These are phyloP conservation scores for Melaleuca alternifolia DNA, from an alignment of 345 rosid species.

Conservation along the genomic window DNA sequence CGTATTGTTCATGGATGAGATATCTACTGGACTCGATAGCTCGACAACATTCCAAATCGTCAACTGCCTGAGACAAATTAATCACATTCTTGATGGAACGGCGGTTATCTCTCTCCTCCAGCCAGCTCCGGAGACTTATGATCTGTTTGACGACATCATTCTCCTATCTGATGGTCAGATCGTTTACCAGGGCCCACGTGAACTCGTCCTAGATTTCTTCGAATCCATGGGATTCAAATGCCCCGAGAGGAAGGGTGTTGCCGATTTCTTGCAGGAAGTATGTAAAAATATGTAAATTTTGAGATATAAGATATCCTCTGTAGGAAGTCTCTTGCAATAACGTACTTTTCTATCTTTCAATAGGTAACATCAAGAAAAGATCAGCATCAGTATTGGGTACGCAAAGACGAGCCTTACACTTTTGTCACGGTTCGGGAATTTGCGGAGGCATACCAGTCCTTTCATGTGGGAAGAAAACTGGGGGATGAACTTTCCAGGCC, in stretches of 20 bases:
- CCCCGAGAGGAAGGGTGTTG: constrained; percentile 65
- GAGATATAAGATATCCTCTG: neutral
- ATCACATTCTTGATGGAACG: constrained; percentile 48
- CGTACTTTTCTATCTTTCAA: neutral
- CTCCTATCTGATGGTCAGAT: constrained; percentile 58
- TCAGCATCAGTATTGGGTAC: constrained; percentile 58
- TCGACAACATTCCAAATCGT: constrained; percentile 62
- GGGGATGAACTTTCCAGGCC: constrained; percentile 33
- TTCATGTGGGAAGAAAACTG: constrained; percentile 22
- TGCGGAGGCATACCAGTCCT: constrained; percentile 39
- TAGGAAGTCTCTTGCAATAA: neutral
- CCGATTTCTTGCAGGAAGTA: constrained; percentile 82
- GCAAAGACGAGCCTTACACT: constrained; percentile 31
- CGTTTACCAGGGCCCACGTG: constrained; percentile 61
- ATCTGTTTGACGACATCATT: constrained; percentile 64
- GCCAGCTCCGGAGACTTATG: constrained; percentile 75
- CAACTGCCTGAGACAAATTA: constrained; percentile 45
- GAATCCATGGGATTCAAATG: constrained; percentile 60
- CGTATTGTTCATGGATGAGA: constrained; percentile 69
- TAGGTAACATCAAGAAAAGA: constrained; percentile 74
- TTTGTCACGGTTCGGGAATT: constrained; percentile 41
- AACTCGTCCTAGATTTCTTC: constrained; percentile 43
- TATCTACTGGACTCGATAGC: constrained; percentile 73
- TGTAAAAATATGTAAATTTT: neutral
- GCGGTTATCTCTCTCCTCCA: constrained; percentile 70